Conservation (phyloP, 345 rosid species). For the Salix brachista region DNA sequence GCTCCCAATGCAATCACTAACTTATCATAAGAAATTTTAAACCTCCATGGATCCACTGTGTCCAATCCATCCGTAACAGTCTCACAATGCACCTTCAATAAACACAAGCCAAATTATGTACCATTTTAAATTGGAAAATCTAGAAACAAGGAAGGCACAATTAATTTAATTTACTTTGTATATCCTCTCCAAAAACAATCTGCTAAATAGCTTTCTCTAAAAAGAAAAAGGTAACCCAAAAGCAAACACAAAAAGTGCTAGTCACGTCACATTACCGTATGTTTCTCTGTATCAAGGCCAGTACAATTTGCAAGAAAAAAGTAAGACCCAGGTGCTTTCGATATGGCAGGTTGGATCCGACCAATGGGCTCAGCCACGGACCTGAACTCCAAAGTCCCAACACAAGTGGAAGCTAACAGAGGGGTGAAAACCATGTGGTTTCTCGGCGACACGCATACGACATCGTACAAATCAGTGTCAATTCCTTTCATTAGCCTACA, state of each 20-base stretch:
- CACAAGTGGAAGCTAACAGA: constrained; percentile 90
- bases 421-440: constrained; percentile 96
- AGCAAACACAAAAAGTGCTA: not conserved
- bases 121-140: not conserved
- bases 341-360: constrained; percentile 85
- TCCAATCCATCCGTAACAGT: constrained; percentile 58
- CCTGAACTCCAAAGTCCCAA: constrained; percentile 90
- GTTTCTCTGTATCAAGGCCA: constrained; percentile 51
- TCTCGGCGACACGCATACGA: constrained; percentile 81
- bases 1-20: constrained; percentile 82
- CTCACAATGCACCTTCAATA: constrained; percentile 69
- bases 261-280: constrained; percentile 33
- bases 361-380: constrained; percentile 85
- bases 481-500: constrained; percentile 78
- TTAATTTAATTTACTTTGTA: not conserved
- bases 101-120: not conserved
- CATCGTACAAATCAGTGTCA: constrained; percentile 64
- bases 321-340: constrained; percentile 62
- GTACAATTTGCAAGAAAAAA: constrained; percentile 73
- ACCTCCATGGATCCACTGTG: constrained; percentile 67
- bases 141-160: not conserved
- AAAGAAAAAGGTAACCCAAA: not conserved
- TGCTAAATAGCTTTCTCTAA: too few relatives aligned
- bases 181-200: too few relatives aligned
- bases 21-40: constrained; percentile 74